A percentile compares a stretch with the other conserved stretches of the same genome.
Conservation (phyloP, 176 grass and related monocot genomes). For the Saccharum spontaneum region DNA sequence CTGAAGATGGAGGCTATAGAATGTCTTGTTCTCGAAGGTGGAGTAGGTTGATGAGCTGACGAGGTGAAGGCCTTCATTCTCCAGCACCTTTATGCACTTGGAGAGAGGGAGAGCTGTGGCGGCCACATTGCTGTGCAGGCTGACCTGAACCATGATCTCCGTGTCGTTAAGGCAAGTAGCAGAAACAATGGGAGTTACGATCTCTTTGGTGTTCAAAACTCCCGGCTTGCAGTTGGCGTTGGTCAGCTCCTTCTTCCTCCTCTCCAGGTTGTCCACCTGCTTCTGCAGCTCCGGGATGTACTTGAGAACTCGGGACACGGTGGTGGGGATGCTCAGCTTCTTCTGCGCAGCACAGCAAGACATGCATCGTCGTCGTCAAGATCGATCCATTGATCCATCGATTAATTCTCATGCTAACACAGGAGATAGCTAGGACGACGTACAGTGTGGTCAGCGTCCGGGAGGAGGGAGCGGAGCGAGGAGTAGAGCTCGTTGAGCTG, state of each 20-base stretch:
- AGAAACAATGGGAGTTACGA: slow-evolving; percentile 45
- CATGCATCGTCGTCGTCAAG: neutral
- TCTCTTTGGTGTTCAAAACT: neutral
- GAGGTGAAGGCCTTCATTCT: slow-evolving; percentile 66
- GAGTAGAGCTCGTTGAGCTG: slow-evolving; percentile 87
- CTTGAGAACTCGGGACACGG: slow-evolving; percentile 64
- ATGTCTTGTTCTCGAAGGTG: slow-evolving; percentile 45
- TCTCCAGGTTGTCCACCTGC: slow-evolving; percentile 49
- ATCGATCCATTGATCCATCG: neutral
- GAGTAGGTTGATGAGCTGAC: slow-evolving; percentile 60
- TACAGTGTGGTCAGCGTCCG: slow-evolving; percentile 64
- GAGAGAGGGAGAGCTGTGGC: slow-evolving; percentile 40
- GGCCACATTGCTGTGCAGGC: slow-evolving; percentile 38
- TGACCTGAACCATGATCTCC: slow-evolving; percentile 85
- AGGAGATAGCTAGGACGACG: neutral
- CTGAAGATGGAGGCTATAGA: slow-evolving; percentile 86
- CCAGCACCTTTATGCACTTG: slow-evolving; percentile 54
- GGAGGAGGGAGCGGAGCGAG: slow-evolving; percentile 66
- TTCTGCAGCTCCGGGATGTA: slow-evolving; percentile 90
- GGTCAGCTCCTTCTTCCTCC: slow-evolving; percentile 62
- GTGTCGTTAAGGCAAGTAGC: slow-evolving; percentile 53
- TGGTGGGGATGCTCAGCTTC: slow-evolving; percentile 82
- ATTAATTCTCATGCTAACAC: neutral
- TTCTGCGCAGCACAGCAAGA: slow-evolving; percentile 44
- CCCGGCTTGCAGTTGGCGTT: slow-evolving; percentile 37